Conservation (phyloP, 2,329 filamentous ascomycete species). For the Pseudogymnoascus sp. region DNA sequence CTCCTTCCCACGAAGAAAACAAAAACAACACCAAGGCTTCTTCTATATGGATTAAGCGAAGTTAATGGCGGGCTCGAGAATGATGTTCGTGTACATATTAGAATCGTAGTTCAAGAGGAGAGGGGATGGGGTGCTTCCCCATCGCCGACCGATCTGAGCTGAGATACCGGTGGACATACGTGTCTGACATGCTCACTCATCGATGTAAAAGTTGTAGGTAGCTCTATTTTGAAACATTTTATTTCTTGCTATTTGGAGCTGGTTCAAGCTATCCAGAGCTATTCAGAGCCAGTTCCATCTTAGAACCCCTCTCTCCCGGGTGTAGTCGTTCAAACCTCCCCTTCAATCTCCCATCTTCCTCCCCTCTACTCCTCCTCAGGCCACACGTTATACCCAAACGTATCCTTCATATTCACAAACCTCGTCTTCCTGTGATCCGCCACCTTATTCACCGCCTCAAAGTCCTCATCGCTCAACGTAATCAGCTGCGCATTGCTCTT, state of each 20-base stretch:
- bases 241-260: too few relatives aligned
- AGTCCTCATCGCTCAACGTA: slow-evolving; percentile 53
- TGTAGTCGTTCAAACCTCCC: background rate
- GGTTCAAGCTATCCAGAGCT: background rate
- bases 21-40: too few relatives aligned
- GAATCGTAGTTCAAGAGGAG: too few relatives aligned
- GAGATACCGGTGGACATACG: background rate
- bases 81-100: too few relatives aligned
- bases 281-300: background rate
- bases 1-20: too few relatives aligned
- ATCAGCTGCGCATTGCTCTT: slow-evolving; percentile 61
- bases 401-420: slow-evolving; percentile 78
- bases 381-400: slow-evolving; percentile 67
- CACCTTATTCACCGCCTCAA: slow-evolving; percentile 48
- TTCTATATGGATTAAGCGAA: too few relatives aligned
- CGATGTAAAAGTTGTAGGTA: background rate
- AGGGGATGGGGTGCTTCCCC: too few relatives aligned
- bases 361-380: slow-evolving; percentile 40
- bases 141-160: too few relatives aligned
- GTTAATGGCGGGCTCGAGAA: too few relatives aligned
- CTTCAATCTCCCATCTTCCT: background rate
- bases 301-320: background rate
- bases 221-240: background rate
- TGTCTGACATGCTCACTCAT: background rate
- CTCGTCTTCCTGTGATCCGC: slow-evolving; percentile 58